Base-by-base conservation (phyloP, 225 moss, liverwort and hornwort genomes). In the Antitrichia curtipendula region DNA sequence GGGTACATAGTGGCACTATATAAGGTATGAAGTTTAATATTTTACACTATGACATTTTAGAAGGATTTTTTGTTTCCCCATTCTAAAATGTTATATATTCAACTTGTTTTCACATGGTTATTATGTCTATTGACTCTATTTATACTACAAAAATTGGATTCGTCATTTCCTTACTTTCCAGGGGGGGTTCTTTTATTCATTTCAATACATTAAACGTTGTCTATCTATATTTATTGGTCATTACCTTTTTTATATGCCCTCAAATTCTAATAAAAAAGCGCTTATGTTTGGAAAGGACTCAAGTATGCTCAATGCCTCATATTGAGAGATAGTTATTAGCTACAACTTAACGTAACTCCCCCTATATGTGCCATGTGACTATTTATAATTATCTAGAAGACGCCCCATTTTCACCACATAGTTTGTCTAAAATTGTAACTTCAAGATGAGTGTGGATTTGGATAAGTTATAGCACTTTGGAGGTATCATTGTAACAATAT, bases 181-280 rank as follows among this genome's bases (percentile, higher is more conserved):
- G n/a, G n/a, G n/a, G 0, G 4, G 1, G 0, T 47, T 74, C 1
- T 49, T 23, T 69, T 7, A 22, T 32, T 49, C 4, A 32, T 50
- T 32, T 32, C 32, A 12, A 13, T 20, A 74, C 12, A 20, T 4
- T 12, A 12, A 7, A 0, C 1, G 0, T 32, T 0, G 0, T 7
- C 11, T 49, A 20, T 74, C 0, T 74, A 0, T 74, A 1, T 32
- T 50, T 49, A 12, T 19, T 50, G 7, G 8, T 74, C 4, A 12
- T 74, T 49, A 3, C 2, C 4, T 43, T 16, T 71, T 9, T 43
- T 43, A 41, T 5, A 70, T 25, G 0, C 3, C 15, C 14, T 1
- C 8, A 1, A 43, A 43, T 2, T 71, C 8, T 43, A 24, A 40
- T 24, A 40, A 40, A 3, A 40, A 40, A 69, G 2, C 1, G 0